Evolutionary conservation across 2,329 filamentous ascomycete genomes (phyloP).

Genomic region (Colletotrichum theobromicola): DNA sequence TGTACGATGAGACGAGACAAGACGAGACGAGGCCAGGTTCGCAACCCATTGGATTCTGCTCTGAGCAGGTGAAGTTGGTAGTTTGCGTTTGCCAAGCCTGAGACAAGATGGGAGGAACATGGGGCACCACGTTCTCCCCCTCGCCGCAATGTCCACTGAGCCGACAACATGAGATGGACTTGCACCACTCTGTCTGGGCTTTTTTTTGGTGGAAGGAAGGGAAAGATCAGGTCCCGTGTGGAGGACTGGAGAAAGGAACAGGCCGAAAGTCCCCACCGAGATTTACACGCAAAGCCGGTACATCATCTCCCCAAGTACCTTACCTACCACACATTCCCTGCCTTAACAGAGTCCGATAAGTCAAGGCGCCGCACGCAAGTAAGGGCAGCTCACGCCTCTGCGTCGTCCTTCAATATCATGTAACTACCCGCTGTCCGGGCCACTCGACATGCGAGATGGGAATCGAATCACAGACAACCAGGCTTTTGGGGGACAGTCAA

Average conservation of each 20-base stretch:
- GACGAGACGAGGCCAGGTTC: not conserved
- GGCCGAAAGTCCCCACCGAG: not conserved
- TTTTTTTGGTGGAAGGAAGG: not conserved
- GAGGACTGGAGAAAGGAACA: not conserved
- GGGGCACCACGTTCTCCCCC: not conserved
- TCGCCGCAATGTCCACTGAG: not conserved
- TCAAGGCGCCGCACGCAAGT: not conserved
- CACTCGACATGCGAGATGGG: not conserved
- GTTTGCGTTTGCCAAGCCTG: not conserved
- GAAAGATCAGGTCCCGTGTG: not conserved
- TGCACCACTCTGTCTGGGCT: not conserved
- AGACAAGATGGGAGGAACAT: not conserved
- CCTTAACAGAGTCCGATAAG: not conserved
- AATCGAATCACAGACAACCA: conserved; percentile 1
- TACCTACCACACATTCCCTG: not conserved
- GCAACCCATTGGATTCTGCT: not conserved
- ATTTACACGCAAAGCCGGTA: not conserved
- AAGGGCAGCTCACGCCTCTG: not conserved
- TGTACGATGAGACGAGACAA: not conserved
- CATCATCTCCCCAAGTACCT: not conserved
- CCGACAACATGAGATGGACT: not conserved
- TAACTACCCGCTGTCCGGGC: not conserved
- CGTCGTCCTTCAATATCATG: not conserved
- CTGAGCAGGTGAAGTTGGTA: not conserved
- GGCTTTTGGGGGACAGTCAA: not conserved